These are phyloP conservation scores for Zygnema circumcarinatum DNA, from an alignment of 139 green algal species.

Conservation along the genomic window DNA sequence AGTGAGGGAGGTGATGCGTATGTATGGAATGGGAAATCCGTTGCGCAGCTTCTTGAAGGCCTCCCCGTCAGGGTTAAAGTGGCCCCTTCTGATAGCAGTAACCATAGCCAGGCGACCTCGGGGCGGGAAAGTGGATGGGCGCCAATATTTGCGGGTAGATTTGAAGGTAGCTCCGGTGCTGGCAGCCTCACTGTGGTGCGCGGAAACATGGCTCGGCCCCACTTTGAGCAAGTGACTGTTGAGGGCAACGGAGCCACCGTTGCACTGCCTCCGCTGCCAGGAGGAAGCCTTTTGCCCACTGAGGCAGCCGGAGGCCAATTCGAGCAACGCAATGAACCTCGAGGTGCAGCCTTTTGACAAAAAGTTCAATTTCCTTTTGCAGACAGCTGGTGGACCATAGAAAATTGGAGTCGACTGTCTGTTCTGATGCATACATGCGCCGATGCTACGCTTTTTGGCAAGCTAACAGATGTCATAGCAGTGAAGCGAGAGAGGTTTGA, in stretches of 20 bases:
- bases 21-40: constrained; percentile 28
- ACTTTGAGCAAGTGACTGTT: constrained; percentile 8
- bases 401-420: too few species aligned
- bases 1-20: constrained; percentile 38
- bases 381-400: too few species aligned
- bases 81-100: neutral
- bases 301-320: neutral
- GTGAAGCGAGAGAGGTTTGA: too few species aligned
- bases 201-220: neutral
- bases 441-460: too few species aligned
- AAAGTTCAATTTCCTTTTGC: too few species aligned
- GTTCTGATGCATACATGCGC: too few species aligned
- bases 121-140: neutral
- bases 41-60: constrained; percentile 20
- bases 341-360: too few species aligned
- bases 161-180: neutral
- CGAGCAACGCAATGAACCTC: too few species aligned
- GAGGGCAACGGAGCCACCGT: neutral
- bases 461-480: too few species aligned
- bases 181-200: neutral
- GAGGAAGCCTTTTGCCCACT: neutral
- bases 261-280: neutral
- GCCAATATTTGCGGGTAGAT: neutral
- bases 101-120: neutral
- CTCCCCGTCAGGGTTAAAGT: constrained; percentile 3